These are phyloP conservation scores for Candida nemodendra DNA, from an alignment of 805 yeast genomes.

Conservation along the genomic window DNA sequence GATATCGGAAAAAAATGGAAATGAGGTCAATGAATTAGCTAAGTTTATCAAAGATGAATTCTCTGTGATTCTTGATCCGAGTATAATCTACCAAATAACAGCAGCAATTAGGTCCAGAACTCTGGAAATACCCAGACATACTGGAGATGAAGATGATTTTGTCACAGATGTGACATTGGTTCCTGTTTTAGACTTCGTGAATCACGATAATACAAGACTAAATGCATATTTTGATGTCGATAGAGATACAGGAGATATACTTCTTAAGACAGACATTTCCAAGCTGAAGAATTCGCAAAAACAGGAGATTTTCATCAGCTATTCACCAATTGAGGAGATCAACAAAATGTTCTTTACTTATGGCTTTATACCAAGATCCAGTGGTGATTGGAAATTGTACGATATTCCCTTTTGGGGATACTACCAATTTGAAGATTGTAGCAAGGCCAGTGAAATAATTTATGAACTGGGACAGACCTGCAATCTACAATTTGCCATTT, in stretches of 20 bases:
- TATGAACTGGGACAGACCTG: slow-evolving; percentile 38
- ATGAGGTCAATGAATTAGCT: slow-evolving; percentile 16
- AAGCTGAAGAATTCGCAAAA: neutral
- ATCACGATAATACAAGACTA: slow-evolving; percentile 46
- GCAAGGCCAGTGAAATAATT: slow-evolving; percentile 19
- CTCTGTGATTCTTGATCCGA: slow-evolving; percentile 8
- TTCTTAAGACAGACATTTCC: slow-evolving; percentile 34
- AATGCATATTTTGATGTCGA: slow-evolving; percentile 67
- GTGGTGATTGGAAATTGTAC: slow-evolving; percentile 20
- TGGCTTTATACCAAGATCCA: slow-evolving; percentile 44
- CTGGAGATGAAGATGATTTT: slow-evolving; percentile 35
- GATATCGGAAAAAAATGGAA: slow-evolving; percentile 12
- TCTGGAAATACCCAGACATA: slow-evolving; percentile 59
- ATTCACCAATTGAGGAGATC: slow-evolving; percentile 43
- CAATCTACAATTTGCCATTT: slow-evolving; percentile 37
- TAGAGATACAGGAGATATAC: slow-evolving; percentile 39
- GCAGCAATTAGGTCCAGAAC: slow-evolving; percentile 57
- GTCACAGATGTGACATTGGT: slow-evolving; percentile 55
- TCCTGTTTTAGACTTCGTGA: slow-evolving; percentile 67
- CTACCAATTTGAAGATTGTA: slow-evolving; percentile 11
- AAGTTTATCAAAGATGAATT: slow-evolving; percentile 19
- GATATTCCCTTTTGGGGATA: slow-evolving; percentile 39
- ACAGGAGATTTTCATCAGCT: slow-evolving; percentile 43
- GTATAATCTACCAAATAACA: slow-evolving; percentile 20
- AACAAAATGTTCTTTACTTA: slow-evolving; percentile 39